Base-by-base conservation (phyloP, 345 rosid genomes). In the Gossypioides kirkii region DNA sequence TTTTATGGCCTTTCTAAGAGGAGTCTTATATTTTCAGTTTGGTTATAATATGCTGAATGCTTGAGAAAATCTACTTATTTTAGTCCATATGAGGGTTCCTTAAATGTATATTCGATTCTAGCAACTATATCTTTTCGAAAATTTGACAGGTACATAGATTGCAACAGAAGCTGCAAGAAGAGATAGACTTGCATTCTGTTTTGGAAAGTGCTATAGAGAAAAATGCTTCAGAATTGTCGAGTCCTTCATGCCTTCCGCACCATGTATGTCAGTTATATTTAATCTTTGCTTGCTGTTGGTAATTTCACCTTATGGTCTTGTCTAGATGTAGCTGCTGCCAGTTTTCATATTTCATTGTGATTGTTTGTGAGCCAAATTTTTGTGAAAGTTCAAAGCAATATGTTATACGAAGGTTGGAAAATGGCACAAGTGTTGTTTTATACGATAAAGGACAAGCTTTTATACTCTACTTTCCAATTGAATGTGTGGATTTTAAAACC, bases 161-260 rank as follows among this genome's bases (percentile, higher is more conserved):
- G 77, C 90, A 87, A 65, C 80, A 82, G 73, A 84, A 88, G 81
- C 87, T 93, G 72, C 90, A 80, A 79, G 85, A 86, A 78, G 97
- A 93, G 85, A 78, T 87, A 79, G 85, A 86, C 59, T 56, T 87
- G 74, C 98, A 91, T 77, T 77, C 78, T 22, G 72, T 84, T 74
- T 73, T 93, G 77, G 87, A 88, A 80, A 83, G 80, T 49, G 87
- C 88, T 43, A 73, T 84, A 12, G 84, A 82, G 82, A 85, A 84
- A 79, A 88, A 81, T 71, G 80, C 87, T 47, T 78, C 81, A 68
- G 83, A 86, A 76, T 70, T 87, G 45, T 84, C 88, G 23, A 41
- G 77, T 74, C 56, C 82, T 41, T 79, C 84, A 58, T 78, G 78
- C 81, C 84, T 89, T 79, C 90, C 95, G 56, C 83, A 82, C 77